These are phyloP conservation scores for Colletotrichum sp. DNA, from an alignment of 2,329 filamentous ascomycete genomes.

Conservation along the genomic window DNA sequence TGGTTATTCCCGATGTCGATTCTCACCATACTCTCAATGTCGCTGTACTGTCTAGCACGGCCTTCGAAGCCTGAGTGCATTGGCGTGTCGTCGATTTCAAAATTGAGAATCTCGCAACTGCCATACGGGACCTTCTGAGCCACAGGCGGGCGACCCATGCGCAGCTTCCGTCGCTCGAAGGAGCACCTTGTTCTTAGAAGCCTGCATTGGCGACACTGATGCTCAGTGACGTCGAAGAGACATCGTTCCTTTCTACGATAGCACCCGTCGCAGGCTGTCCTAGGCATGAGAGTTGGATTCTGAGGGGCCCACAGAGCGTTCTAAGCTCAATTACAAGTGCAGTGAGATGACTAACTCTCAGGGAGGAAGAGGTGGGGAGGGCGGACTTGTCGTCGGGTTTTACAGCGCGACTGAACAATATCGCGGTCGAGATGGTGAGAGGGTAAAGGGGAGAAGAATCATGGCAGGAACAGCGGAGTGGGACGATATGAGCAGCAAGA, in stretches of 20 bases:
- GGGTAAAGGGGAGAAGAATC: background rate
- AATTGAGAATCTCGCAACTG: background rate
- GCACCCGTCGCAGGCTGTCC: background rate
- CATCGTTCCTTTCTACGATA: background rate
- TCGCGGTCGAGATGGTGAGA: background rate
- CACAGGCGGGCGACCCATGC: background rate
- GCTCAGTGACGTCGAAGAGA: background rate
- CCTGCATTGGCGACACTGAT: background rate
- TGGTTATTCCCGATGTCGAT: background rate
- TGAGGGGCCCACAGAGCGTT: background rate
- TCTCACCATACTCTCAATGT: rapidly evolving
- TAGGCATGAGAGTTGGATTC: background rate
- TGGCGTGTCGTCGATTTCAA: background rate
- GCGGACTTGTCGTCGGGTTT: background rate
- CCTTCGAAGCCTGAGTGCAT: background rate
- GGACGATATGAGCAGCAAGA: background rate
- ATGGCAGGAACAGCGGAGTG: background rate
- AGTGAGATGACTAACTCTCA: background rate
- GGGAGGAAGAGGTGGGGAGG: background rate
- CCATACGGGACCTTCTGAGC: background rate
- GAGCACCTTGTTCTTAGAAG: background rate
- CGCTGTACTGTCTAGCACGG: background rate
- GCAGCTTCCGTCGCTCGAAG: background rate
- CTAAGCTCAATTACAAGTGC: background rate
- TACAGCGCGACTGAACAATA: background rate